Evolutionary conservation across 805 yeast genomes (phyloP).

Genomic region (Candida yuanshanica): DNA sequence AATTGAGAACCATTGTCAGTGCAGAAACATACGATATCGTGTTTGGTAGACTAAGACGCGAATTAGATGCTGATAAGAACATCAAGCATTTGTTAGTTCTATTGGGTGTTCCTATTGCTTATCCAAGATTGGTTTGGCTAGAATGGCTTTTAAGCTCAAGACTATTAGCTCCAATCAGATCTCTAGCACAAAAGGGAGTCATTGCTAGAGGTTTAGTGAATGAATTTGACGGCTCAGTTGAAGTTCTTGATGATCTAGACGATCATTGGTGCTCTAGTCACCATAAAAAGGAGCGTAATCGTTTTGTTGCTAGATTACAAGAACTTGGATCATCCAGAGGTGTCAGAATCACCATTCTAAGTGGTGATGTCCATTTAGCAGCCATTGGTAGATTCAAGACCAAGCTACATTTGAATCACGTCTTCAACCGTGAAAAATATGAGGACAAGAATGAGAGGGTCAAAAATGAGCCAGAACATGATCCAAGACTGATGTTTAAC

Average conservation of each 20-base stretch:
- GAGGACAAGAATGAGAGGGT: constrained; percentile 35
- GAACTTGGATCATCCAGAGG: constrained; percentile 59
- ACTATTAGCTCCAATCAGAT: constrained; percentile 58
- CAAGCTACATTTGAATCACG: constrained; percentile 40
- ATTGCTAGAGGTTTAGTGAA: constrained; percentile 71
- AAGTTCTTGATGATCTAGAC: constrained; percentile 85
- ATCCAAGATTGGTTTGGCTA: constrained; percentile 90
- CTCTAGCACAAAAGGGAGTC: constrained; percentile 54
- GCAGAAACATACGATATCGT: constrained; percentile 51
- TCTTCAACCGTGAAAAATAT: constrained; percentile 28
- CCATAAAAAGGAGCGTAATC: constrained; percentile 84
- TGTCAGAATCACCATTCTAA: constrained; percentile 73
- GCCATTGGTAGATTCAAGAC: constrained; percentile 75
- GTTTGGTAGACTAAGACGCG: constrained; percentile 55
- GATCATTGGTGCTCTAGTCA: constrained; percentile 95
- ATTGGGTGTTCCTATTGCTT: constrained; percentile 92
- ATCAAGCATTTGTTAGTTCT: constrained; percentile 74
- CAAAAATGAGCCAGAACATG: constrained; percentile 50
- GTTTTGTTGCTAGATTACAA: constrained; percentile 53
- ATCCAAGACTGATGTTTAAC: constrained; percentile 74
- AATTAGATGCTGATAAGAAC: constrained; percentile 42
- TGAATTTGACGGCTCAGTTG: constrained; percentile 89
- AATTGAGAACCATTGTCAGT: constrained; percentile 49
- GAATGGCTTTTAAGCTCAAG: constrained; percentile 67
- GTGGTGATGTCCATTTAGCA: constrained; percentile 93